Percentiles rank a stretch among this genome's conserved stretches.
Evolutionary conservation across 331 rosid species (phyloP).

Genomic region (Arachis monticola): DNA sequence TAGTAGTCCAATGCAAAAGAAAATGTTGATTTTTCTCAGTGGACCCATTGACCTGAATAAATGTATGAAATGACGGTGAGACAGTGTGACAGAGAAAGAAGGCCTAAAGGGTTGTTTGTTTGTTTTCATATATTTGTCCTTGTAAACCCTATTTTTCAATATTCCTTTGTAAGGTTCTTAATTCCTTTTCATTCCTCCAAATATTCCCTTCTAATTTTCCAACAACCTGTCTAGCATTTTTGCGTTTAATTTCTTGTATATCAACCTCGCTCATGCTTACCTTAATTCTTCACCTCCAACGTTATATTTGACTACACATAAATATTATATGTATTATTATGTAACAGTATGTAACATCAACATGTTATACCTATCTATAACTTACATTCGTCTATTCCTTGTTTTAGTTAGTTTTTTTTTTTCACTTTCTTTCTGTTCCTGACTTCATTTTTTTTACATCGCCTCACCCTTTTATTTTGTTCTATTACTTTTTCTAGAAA

Average conservation of each 20-base stretch:
- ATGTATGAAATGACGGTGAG: constrained; percentile 44
- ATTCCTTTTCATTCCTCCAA: constrained; percentile 66
- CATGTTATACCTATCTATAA: too few relatives aligned
- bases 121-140: constrained; percentile 62
- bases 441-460: too few relatives aligned
- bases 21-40: constrained; percentile 51
- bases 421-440: too few relatives aligned
- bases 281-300: constrained; percentile 30
- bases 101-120: constrained; percentile 79
- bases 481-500: too few relatives aligned
- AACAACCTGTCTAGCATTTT: constrained; percentile 50
- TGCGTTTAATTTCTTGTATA: constrained; percentile 34
- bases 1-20: constrained; percentile 44
- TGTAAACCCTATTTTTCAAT: constrained; percentile 50
- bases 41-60: constrained; percentile 76
- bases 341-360: too few relatives aligned
- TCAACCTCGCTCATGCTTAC: constrained; percentile 42
- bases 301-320: constrained; percentile 19
- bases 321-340: too few relatives aligned
- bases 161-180: constrained; percentile 58
- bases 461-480: too few relatives aligned
- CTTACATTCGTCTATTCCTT: too few relatives aligned
- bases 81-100: constrained; percentile 32
- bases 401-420: too few relatives aligned
- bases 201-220: constrained; percentile 67